Conservation (phyloP, 331 rosid species). For the Acacia pycnantha region DNA sequence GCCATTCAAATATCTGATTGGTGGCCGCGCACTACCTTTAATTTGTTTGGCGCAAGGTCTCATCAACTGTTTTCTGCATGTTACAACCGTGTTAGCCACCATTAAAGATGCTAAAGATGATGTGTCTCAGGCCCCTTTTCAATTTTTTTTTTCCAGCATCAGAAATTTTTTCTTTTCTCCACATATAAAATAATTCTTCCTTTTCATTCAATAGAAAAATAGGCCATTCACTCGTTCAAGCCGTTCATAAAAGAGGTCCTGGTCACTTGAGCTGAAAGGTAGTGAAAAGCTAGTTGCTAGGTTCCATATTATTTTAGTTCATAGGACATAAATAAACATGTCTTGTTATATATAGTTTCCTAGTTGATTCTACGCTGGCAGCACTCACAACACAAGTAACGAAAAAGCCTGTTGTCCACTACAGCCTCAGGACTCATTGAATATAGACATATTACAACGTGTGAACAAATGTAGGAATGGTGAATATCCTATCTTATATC, state of each 20-base stretch:
- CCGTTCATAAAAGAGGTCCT: background rate
- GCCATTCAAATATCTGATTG: background rate
- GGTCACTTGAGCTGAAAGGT: background rate
- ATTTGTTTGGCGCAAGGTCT: background rate
- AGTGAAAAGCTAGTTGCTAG: background rate
- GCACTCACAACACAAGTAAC: background rate
- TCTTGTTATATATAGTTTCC: background rate
- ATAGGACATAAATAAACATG: background rate
- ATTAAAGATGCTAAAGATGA: background rate
- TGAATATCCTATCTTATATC: background rate
- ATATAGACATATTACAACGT: background rate
- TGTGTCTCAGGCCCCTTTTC: background rate
- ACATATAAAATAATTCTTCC: background rate
- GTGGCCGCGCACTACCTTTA: background rate
- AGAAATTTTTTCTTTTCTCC: background rate
- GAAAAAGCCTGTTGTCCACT: background rate
- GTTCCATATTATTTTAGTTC: background rate
- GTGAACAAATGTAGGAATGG: background rate
- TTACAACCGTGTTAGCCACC: background rate
- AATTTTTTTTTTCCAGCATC: background rate
- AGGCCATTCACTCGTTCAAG: background rate
- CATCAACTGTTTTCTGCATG: background rate
- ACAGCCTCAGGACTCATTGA: background rate
- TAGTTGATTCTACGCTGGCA: slow-evolving; percentile 7
- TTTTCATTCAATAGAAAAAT: background rate